Evolutionary conservation across 306 rosid genomes (phyloP), one percentile per base, ranked within the genome.

Genomic region (Fragaria ananassa): DNA sequence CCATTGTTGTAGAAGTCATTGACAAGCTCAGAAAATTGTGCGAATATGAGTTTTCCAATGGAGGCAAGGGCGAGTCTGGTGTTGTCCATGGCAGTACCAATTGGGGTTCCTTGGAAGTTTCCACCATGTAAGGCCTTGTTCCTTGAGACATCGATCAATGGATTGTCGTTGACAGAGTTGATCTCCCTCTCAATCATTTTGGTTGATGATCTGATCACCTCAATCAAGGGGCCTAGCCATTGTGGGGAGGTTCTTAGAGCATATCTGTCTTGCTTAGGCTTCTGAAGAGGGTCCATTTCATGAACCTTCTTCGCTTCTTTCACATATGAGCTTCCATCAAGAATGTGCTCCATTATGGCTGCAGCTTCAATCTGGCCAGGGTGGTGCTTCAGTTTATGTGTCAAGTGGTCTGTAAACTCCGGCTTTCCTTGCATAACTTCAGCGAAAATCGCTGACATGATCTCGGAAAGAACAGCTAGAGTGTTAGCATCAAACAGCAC

Each of bases 311-410:
- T 75, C 13, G 98, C 97, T 18, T 89, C 86, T 73, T 91, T 91
- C 18, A 91, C 85, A 70, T 82, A 88, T 13, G 91, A 83, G 66
- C 98, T 93, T 45, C 98, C 98, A 74, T 85, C 94, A 13, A 93
- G 76, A 76, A 93, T 90, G 85, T 93, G 96, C 74, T 93, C 98
- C 98, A 93, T 93, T 70, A 93, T 88, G 42, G 98, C 98, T 2
- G 96, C 98, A 61, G 98, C 98, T 74, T 93, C 98, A 80, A 93
- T 93, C n/a, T 93, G 98, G 8, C 98, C 98, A 42, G 98, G 98
- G 44, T 93, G 98, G 71, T 90, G 98, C 76, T 93, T 93, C 80
- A 93, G 49, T 44, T 89, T 93, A 67, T 93, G 98, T 0, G 96
- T 91, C 86, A 93, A 82, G 60, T 93, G 96, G 60, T 93, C 98